Evolutionary conservation across 352 stramenopile genomes (phyloP).

Genomic region (Elongisporangium anandrum): DNA sequence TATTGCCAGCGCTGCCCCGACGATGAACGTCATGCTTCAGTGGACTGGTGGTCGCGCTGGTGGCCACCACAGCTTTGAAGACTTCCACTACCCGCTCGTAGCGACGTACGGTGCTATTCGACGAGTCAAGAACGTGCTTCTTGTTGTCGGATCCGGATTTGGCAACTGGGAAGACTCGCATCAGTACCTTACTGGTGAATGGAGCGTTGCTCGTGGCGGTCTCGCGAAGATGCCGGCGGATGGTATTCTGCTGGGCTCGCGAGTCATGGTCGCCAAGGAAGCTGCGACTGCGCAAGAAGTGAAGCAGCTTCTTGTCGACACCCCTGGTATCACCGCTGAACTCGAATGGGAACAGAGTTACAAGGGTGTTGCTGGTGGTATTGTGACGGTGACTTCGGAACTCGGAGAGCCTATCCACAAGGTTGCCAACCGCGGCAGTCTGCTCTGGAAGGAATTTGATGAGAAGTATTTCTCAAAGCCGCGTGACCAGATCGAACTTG

Average conservation of each 20-base stretch:
- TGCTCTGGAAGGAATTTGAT: constrained; percentile 84
- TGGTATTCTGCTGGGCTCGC: constrained; percentile 77
- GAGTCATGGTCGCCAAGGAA: constrained; percentile 86
- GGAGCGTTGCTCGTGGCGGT: constrained; percentile 53
- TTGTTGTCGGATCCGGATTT: constrained; percentile 85
- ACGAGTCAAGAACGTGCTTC: constrained; percentile 71
- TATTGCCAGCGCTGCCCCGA: constrained; percentile 52
- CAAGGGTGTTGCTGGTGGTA: constrained; percentile 50
- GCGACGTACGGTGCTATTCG: constrained; percentile 75
- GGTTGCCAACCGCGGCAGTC: constrained; percentile 66
- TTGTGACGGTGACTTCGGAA: constrained; percentile 83
- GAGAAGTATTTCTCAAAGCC: constrained; percentile 82
- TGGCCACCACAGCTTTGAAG: constrained; percentile 87
- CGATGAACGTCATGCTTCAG: constrained; percentile 83
- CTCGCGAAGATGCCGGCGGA: constrained; percentile 73
- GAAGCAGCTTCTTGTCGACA: constrained; percentile 82
- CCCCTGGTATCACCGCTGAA: constrained; percentile 66
- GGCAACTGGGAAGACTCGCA: constrained; percentile 80
- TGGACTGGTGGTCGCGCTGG: constrained; percentile 84
- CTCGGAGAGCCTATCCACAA: constrained; percentile 86
- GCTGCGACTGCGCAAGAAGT: constrained; percentile 78
- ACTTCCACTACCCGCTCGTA: constrained; percentile 81
- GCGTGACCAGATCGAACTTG: constrained; percentile 60
- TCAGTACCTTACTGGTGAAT: constrained; percentile 81
- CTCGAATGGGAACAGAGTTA: constrained; percentile 80